phyloP scores from a whole-genome alignment of 768 basidiomycete genomes.

The Amanita rubescens region DNA sequence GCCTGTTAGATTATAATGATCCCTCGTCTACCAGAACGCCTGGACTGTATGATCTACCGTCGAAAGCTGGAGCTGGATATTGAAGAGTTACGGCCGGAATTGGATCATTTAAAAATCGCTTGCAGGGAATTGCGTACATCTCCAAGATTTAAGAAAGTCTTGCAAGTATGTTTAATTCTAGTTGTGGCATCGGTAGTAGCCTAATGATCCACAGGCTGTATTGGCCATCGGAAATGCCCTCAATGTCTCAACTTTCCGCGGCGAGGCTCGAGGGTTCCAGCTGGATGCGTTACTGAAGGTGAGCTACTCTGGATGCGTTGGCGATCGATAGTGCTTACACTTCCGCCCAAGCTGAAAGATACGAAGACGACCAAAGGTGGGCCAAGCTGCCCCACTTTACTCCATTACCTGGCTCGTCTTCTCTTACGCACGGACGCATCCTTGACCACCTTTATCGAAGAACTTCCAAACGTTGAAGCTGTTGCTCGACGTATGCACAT shows the following conservation, averaged over 20 bases:
- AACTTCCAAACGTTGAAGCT: constrained; percentile 73
- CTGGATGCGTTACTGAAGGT: constrained; percentile 81
- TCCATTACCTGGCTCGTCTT: constrained; percentile 82
- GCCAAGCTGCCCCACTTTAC: constrained; percentile 73
- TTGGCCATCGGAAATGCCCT: constrained; percentile 75
- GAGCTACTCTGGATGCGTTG: not conserved
- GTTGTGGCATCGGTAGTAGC: not conserved
- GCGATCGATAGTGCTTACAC: constrained; percentile 4
- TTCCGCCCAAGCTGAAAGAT: constrained; percentile 58
- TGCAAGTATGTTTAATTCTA: constrained; percentile 43
- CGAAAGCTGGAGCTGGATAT: constrained; percentile 76
- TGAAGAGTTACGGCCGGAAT: constrained; percentile 76
- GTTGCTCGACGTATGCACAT: constrained; percentile 63
- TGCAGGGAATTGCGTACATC: constrained; percentile 63
- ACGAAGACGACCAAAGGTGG: constrained; percentile 68
- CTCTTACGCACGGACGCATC: constrained; percentile 61
- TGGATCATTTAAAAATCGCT: constrained; percentile 66
- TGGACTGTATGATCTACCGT: constrained; percentile 81
- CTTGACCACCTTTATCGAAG: constrained; percentile 67
- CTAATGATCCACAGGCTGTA: constrained; percentile 42
- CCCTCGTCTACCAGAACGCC: constrained; percentile 63
- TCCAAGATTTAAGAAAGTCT: constrained; percentile 53
- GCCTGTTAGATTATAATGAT: constrained; percentile 61
- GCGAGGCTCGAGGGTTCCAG: constrained; percentile 79
- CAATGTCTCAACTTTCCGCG: constrained; percentile 78